These are phyloP conservation scores for Auriscalpium orientale DNA, from an alignment of 768 basidiomycete species.

Conservation along the genomic window DNA sequence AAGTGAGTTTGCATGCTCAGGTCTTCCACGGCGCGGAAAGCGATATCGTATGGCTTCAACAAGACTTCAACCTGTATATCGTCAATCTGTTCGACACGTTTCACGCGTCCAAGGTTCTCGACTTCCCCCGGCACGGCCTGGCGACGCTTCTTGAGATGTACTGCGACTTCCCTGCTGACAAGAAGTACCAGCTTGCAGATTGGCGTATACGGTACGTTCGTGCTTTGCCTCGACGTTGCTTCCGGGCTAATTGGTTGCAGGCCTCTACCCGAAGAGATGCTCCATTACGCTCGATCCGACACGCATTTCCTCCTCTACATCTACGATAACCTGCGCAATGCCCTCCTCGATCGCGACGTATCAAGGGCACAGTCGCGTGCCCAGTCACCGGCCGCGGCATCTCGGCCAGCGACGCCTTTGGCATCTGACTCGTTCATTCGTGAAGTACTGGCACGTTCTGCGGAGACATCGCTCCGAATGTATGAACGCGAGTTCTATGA, in stretches of 20 bases:
- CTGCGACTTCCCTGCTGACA: slow-evolving; percentile 86
- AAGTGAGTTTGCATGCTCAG: slow-evolving; percentile 29
- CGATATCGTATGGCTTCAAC: slow-evolving; percentile 94
- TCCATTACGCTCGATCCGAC: slow-evolving; percentile 88
- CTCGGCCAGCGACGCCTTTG: slow-evolving; percentile 11
- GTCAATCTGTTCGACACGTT: slow-evolving; percentile 98
- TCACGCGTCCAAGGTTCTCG: slow-evolving; percentile 85
- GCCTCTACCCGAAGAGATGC: slow-evolving; percentile 84
- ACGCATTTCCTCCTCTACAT: slow-evolving; percentile 93
- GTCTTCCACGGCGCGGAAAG: slow-evolving; percentile 93
- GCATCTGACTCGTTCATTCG: slow-evolving; percentile 37
- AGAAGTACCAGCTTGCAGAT: slow-evolving; percentile 94
- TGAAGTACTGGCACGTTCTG: slow-evolving; percentile 64
- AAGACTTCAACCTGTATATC: slow-evolving; percentile 88
- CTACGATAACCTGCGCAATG: slow-evolving; percentile 85
- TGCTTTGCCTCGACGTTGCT: neutral
- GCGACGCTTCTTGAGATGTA: slow-evolving; percentile 81
- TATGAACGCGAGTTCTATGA: slow-evolving; percentile 72
- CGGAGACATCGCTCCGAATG: slow-evolving; percentile 65
- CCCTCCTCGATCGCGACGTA: slow-evolving; percentile 65
- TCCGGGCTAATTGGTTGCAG: slow-evolving; percentile 22
- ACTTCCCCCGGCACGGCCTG: slow-evolving; percentile 78
- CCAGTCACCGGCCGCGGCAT: slow-evolving; percentile 26
- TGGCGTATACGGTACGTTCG: slow-evolving; percentile 79
- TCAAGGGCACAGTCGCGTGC: slow-evolving; percentile 35